Percentiles rank a stretch among this genome's conserved stretches.
Evolutionary conservation across 2,329 filamentous ascomycete species (phyloP).

Genomic region (Aspergillus brunneoviolaceus): DNA sequence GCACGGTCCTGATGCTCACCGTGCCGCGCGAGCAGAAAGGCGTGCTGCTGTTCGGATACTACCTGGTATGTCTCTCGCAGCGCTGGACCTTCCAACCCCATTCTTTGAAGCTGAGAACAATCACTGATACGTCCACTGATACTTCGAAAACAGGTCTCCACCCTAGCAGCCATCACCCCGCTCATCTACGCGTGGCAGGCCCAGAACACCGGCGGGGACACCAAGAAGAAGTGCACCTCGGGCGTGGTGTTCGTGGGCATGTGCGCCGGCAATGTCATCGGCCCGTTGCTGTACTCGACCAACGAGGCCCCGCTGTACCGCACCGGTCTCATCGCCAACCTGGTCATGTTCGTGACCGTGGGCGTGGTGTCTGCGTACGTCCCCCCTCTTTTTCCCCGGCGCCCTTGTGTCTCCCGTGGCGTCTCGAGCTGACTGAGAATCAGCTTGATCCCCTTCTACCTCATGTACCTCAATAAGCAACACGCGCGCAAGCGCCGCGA

Average conservation of each 20-base stretch:
- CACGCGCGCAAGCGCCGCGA: slow-evolving; percentile 31
- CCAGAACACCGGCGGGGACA: slow-evolving; percentile 40
- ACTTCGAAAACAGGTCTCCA: slow-evolving; percentile 21
- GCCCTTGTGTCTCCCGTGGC: neutral
- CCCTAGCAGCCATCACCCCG: slow-evolving; percentile 36
- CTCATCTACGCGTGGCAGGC: slow-evolving; percentile 39
- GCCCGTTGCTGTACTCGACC: slow-evolving; percentile 36
- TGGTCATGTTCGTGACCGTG: slow-evolving; percentile 36
- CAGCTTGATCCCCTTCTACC: slow-evolving; percentile 31
- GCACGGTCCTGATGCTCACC: slow-evolving; percentile 51
- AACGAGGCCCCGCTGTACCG: slow-evolving; percentile 36
- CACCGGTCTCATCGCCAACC: slow-evolving; percentile 33
- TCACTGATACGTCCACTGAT: neutral
- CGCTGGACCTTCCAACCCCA: neutral
- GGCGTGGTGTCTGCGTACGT: slow-evolving; percentile 27
- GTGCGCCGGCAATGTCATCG: slow-evolving; percentile 38
- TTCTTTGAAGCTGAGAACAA: neutral
- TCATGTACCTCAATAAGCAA: slow-evolving; percentile 31
- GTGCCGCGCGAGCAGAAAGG: slow-evolving; percentile 50
- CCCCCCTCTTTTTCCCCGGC: neutral
- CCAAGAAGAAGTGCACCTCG: slow-evolving; percentile 38
- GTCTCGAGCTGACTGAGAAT: too few species aligned
- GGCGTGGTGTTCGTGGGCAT: slow-evolving; percentile 38
- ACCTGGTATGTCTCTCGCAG: slow-evolving; percentile 38
- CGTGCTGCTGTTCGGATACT: slow-evolving; percentile 53